Conservation (phyloP, 148 eudicot species). For the Drosera capensis region DNA sequence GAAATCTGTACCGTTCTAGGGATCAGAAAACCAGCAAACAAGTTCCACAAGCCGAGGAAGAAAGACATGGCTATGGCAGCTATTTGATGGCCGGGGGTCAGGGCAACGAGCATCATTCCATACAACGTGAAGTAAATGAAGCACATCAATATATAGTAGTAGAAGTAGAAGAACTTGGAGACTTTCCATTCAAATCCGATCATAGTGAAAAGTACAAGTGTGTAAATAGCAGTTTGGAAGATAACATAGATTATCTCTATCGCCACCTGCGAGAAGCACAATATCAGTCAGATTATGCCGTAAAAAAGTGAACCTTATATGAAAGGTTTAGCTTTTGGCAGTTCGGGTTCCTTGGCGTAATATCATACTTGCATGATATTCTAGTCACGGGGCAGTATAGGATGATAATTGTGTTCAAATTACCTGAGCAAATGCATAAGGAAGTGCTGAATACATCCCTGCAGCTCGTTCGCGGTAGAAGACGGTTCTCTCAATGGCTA, state of each 20-base stretch:
- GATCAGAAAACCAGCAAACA: conserved; percentile 66
- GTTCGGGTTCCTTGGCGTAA: neutral
- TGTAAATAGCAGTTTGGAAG: conserved; percentile 29
- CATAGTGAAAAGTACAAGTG: conserved; percentile 48
- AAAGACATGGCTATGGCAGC: conserved; percentile 43
- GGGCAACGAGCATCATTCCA: conserved; percentile 76
- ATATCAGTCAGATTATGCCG: neutral
- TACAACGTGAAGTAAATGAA: conserved; percentile 48
- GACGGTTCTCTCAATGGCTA: conserved; percentile 42
- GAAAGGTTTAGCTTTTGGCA: too few species aligned
- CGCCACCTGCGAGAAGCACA: conserved; percentile 34
- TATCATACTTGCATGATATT: neutral
- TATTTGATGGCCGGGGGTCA: conserved; percentile 48
- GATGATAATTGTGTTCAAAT: neutral
- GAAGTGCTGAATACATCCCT: conserved; percentile 62
- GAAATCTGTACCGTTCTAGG: conserved; percentile 32
- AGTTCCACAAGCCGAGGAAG: conserved; percentile 61
- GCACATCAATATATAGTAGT: conserved; percentile 39
- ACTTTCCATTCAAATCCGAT: conserved; percentile 57
- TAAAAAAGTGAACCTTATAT: neutral
- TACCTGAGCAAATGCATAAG: conserved; percentile 68
- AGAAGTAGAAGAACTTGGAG: conserved; percentile 43
- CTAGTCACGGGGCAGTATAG: neutral
- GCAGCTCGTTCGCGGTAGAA: conserved; percentile 71
- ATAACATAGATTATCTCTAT: conserved; percentile 36